phyloP scores from a whole-genome alignment of 2,329 filamentous ascomycete genomes.

The Penicillium olsonii region DNA sequence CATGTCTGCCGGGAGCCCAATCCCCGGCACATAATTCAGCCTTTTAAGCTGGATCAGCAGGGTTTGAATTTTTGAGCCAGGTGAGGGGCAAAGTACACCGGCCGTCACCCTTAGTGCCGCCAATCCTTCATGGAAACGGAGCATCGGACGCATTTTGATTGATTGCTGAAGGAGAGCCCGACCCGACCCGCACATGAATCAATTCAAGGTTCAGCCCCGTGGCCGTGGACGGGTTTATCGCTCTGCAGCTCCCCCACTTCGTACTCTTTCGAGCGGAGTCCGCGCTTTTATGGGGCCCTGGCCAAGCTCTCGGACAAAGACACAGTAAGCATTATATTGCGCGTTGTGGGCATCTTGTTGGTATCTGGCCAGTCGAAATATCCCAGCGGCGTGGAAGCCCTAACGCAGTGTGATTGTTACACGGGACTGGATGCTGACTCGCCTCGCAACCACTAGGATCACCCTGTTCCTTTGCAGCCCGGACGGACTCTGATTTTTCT shows the following conservation, averaged over 20 bases:
- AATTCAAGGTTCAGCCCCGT: constrained; percentile 19
- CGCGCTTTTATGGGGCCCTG: constrained; percentile 2
- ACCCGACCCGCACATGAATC: constrained; percentile 17
- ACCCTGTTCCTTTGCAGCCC: constrained; percentile 15
- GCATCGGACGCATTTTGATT: constrained; percentile 23
- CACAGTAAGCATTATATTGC: constrained; percentile 20
- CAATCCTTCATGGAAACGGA: constrained; percentile 15
- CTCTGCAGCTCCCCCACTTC: constrained; percentile 17
- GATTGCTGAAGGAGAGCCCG: constrained; percentile 11
- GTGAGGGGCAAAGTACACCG: constrained; percentile 18
- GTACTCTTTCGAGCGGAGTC: constrained; percentile 3
- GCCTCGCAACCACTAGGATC: constrained; percentile 27
- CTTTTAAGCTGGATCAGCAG: background rate
- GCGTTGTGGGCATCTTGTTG: constrained; percentile 11
- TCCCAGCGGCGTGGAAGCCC: constrained; percentile 20
- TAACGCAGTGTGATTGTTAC: constrained; percentile 30
- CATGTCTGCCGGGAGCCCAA: background rate
- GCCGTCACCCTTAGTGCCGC: constrained; percentile 19
- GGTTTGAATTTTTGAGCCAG: background rate
- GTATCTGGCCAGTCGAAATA: constrained; percentile 6
- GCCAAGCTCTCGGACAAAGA: constrained; percentile 3
- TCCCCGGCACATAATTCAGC: too few relatives aligned
- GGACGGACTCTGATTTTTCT: constrained; percentile 9
- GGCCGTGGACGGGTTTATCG: constrained; percentile 11
- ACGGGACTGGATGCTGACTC: constrained; percentile 27